Percentiles rank a stretch among this genome's conserved stretches.
Evolutionary conservation across 2,329 filamentous ascomycete species (phyloP).

Genomic region (Calonectria multiphialidica): DNA sequence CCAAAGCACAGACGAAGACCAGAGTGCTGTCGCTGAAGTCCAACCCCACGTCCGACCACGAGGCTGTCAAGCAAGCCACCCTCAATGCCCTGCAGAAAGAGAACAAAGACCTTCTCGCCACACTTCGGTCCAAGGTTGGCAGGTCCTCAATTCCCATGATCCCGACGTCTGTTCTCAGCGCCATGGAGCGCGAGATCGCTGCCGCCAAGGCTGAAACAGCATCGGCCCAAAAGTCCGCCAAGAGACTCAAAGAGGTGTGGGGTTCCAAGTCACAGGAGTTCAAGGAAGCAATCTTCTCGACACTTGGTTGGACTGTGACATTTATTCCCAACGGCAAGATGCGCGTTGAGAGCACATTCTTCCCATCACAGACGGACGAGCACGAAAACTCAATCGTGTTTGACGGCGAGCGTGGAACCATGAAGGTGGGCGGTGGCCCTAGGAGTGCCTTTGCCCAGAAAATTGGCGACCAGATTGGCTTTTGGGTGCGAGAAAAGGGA

Average conservation of each 20-base stretch:
- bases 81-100: slow-evolving; percentile 83
- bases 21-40: slow-evolving; percentile 87
- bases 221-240: slow-evolving; percentile 84
- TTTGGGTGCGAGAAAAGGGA: slow-evolving; percentile 95
- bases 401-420: slow-evolving; percentile 93
- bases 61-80: slow-evolving; percentile 86
- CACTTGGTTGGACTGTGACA: slow-evolving; percentile 93
- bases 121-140: slow-evolving; percentile 66
- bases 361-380: slow-evolving; percentile 76
- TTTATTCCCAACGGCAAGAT: slow-evolving; percentile 99
- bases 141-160: slow-evolving; percentile 70
- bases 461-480: slow-evolving; percentile 89
- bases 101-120: slow-evolving; percentile 84
- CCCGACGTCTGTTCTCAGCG: slow-evolving; percentile 81
- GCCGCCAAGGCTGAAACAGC: slow-evolving; percentile 77
- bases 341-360: slow-evolving; percentile 88
- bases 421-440: slow-evolving; percentile 96
- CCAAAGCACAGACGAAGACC: slow-evolving; percentile 77
- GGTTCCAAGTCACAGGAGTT: slow-evolving; percentile 92
- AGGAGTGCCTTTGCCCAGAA: slow-evolving; percentile 87
- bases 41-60: slow-evolving; percentile 91
- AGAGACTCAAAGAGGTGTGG: slow-evolving; percentile 93
- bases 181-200: slow-evolving; percentile 80
- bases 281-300: slow-evolving; percentile 91
- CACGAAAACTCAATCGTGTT: slow-evolving; percentile 84